Evolutionary conservation across 768 basidiomycete genomes (phyloP).

Genomic region (Candolleomyces eurysporus): DNA sequence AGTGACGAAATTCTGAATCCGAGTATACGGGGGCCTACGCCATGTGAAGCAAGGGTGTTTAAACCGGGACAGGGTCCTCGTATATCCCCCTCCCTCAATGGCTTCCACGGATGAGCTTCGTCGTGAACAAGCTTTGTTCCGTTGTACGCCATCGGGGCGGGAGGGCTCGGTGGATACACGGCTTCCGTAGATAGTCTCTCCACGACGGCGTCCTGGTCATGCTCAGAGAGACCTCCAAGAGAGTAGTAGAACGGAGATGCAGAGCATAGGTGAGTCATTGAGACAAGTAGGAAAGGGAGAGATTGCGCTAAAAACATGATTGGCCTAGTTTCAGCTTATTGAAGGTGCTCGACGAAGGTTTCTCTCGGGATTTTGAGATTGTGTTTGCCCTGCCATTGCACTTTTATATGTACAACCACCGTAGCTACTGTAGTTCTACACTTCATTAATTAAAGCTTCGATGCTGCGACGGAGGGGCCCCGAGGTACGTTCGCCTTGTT

Average conservation of each 20-base stretch:
- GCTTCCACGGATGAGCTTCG: conserved; percentile 15
- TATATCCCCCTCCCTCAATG: conserved; percentile 9
- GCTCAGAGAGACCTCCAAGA: conserved; percentile 22
- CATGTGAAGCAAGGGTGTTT: conserved; percentile 20
- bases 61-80: conserved; percentile 21
- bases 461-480: too few relatives aligned
- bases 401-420: too few relatives aligned
- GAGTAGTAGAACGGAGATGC: conserved; percentile 23
- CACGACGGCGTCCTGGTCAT: conserved; percentile 16
- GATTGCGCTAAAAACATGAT: neutral
- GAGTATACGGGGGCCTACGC: conserved; percentile 7
- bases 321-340: too few relatives aligned
- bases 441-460: too few relatives aligned
- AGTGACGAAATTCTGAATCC: neutral
- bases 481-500: too few relatives aligned
- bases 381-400: too few relatives aligned
- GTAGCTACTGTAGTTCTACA: too few relatives aligned
- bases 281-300: neutral
- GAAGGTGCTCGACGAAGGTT: too few relatives aligned
- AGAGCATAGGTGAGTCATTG: neutral
- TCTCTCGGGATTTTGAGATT: too few relatives aligned
- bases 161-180: conserved; percentile 4
- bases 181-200: neutral
- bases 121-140: conserved; percentile 9
- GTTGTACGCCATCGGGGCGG: conserved; percentile 6